Percentiles rank a stretch among this genome's conserved stretches.
Conservation (phyloP, 208 protist genomes). For the Wallacemonas sp. region DNA sequence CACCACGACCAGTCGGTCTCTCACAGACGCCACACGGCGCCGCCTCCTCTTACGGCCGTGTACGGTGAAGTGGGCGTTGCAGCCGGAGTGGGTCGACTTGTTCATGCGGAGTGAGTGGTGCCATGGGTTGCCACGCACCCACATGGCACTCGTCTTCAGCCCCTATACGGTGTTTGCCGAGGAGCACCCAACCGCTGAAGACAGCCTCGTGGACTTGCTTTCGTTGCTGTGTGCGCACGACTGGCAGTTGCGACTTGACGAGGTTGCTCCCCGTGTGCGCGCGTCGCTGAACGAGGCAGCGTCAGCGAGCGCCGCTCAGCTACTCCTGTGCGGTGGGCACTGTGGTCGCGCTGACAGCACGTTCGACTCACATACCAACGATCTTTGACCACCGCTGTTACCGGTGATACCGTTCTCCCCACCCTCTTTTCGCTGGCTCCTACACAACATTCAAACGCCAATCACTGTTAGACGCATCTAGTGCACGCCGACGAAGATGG, state of each 20-base stretch:
- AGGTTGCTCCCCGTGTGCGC: not conserved
- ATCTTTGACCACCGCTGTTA: no score
- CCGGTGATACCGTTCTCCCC: no score
- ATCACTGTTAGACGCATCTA: no score
- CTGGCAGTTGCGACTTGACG: not conserved
- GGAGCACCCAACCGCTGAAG: conserved; percentile 31
- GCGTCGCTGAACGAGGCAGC: not conserved
- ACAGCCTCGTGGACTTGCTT: conserved; percentile 35
- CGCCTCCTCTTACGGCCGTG: not conserved
- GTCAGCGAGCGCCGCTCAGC: not conserved
- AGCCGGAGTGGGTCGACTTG: conserved; percentile 10
- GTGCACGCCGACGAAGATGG: no score
- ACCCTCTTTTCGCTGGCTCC: no score
- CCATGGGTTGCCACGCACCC: conserved; percentile 25
- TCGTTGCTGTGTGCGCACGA: conserved; percentile 14
- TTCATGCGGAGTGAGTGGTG: conserved; percentile 25
- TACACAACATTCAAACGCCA: no score
- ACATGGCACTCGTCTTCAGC: conserved; percentile 25
- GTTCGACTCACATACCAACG: no score
- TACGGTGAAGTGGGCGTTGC: conserved; percentile 14
- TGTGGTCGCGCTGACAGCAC: not conserved
- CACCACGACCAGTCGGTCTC: no score
- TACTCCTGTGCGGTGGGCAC: not conserved
- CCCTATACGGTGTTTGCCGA: conserved; percentile 29
- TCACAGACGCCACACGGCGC: not conserved